Conservation (phyloP, 192 early-diverging fungal species). For the Coemansia sp. region DNA sequence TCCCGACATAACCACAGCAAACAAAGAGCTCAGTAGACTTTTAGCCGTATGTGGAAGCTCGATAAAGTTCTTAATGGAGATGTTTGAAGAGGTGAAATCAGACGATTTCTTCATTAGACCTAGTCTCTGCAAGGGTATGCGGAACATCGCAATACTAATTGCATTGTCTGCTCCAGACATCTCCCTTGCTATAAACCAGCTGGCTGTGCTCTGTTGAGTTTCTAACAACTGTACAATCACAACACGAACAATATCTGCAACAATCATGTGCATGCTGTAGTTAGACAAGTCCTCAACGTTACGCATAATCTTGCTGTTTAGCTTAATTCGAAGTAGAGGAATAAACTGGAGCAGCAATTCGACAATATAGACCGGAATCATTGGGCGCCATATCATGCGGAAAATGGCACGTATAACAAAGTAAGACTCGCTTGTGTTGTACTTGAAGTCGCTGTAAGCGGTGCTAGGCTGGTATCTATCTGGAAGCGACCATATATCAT, state of each 20-base stretch:
- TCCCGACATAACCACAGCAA: neutral
- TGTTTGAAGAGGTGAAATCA: too few relatives aligned
- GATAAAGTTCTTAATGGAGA: neutral
- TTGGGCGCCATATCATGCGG: slow-evolving; percentile 25
- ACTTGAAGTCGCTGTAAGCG: slow-evolving; percentile 12
- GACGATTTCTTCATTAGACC: slow-evolving; percentile 5
- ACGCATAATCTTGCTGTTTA: slow-evolving; percentile 17
- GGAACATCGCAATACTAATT: slow-evolving; percentile 9
- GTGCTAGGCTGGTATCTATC: neutral
- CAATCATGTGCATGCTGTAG: slow-evolving; percentile 19
- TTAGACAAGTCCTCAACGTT: slow-evolving; percentile 13
- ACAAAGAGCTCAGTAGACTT: neutral
- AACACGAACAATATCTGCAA: neutral
- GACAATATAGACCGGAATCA: slow-evolving; percentile 19
- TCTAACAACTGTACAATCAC: slow-evolving; percentile 5
- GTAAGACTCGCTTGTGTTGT: slow-evolving; percentile 23
- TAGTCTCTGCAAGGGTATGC: slow-evolving; percentile 13
- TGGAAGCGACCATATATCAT: neutral
- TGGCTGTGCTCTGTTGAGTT: neutral
- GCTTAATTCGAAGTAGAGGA: neutral
- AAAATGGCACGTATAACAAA: slow-evolving; percentile 38
- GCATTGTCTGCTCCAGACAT: neutral
- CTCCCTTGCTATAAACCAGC: neutral
- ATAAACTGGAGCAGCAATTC: slow-evolving; percentile 8
- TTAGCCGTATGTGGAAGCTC: neutral